Conservation (phyloP, 2,329 filamentous ascomycete species). For the Penicillium hesseltinei region DNA sequence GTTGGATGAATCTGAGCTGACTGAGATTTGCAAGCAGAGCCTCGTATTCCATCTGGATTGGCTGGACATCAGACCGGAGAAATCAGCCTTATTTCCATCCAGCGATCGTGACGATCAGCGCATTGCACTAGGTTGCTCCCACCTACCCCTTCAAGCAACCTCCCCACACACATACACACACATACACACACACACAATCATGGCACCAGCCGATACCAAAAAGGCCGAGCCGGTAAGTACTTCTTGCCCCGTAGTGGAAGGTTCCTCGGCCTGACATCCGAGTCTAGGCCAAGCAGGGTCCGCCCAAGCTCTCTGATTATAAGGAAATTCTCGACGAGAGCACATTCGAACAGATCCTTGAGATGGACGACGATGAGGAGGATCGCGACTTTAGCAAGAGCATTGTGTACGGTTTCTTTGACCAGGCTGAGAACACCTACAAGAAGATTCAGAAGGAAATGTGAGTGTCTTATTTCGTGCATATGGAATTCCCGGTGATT, state of each 20-base stretch:
- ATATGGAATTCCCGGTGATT: background rate
- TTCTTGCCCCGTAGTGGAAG: background rate
- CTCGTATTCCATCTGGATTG: slow-evolving; percentile 6
- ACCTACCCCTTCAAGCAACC: background rate
- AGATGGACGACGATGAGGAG: slow-evolving; percentile 93
- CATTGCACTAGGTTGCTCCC: slow-evolving; percentile 5
- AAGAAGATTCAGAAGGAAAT: slow-evolving; percentile 75
- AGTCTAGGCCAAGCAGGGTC: slow-evolving; percentile 45
- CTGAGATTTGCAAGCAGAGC: slow-evolving; percentile 3
- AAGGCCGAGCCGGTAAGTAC: slow-evolving; percentile 28
- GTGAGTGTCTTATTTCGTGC: slow-evolving; percentile 57
- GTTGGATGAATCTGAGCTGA: background rate
- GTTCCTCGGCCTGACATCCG: background rate
- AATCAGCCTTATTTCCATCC: slow-evolving; percentile 1
- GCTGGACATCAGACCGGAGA: slow-evolving; percentile 6
- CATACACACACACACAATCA: slow-evolving; percentile 11
- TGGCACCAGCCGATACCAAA: slow-evolving; percentile 32
- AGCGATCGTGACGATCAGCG: slow-evolving; percentile 3
- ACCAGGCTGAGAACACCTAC: slow-evolving; percentile 86
- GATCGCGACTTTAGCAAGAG: slow-evolving; percentile 83
- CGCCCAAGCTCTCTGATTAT: slow-evolving; percentile 58
- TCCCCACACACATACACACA: background rate
- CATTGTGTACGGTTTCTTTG: slow-evolving; percentile 89
- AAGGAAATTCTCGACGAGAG: slow-evolving; percentile 72
- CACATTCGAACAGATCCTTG: slow-evolving; percentile 92